Conservation (phyloP, 108 stramenopile genomes). For the Nannochloropsis gaditana region DNA sequence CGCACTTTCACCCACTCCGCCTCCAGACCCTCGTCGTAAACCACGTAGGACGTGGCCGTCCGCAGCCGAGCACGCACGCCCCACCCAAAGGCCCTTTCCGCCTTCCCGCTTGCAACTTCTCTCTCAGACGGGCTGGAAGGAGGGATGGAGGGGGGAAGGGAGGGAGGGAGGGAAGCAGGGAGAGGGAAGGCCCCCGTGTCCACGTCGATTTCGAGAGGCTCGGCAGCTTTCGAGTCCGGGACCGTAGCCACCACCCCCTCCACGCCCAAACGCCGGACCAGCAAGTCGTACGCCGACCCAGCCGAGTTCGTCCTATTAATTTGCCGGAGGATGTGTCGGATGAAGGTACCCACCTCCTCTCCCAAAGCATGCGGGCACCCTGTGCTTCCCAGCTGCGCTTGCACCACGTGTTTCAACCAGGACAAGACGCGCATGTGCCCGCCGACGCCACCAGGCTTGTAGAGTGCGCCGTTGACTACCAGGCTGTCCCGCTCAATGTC, state of each 20-base stretch:
- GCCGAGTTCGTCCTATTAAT: neutral
- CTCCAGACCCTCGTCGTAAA: neutral
- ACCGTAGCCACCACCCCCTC: neutral
- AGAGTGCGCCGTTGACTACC: neutral
- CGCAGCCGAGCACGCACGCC: neutral
- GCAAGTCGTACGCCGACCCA: neutral
- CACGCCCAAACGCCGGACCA: neutral
- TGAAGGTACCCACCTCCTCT: neutral
- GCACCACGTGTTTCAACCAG: neutral
- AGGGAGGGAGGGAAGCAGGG: neutral
- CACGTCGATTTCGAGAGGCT: neutral
- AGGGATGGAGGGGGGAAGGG: neutral
- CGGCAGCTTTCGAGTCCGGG: neutral
- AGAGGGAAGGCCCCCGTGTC: neutral
- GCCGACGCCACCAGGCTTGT: neutral
- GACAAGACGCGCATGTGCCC: neutral
- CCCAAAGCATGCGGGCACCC: neutral
- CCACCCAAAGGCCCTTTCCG: neutral
- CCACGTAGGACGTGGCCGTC: neutral
- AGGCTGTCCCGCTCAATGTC: conserved; percentile 19
- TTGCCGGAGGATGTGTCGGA: neutral
- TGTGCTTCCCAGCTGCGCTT: neutral
- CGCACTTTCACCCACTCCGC: neutral
- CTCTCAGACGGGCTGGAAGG: neutral
- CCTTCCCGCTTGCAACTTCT: neutral